Evolutionary conservation across 352 stramenopile species (phyloP), one percentile per base, ranked within the genome.

Genomic region (Globisporangium acanthophoron): DNA sequence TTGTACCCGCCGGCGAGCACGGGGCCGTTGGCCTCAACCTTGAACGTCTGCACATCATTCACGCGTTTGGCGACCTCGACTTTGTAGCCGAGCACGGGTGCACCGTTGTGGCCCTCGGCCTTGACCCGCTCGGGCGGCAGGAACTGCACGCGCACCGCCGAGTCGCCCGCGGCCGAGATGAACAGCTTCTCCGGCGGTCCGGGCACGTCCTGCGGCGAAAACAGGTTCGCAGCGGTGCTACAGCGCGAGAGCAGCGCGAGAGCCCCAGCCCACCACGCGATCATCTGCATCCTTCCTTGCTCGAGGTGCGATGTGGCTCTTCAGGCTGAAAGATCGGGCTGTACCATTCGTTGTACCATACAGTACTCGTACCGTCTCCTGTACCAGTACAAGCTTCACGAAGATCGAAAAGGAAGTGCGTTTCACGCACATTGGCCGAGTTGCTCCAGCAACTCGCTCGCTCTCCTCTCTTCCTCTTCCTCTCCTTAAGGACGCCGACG

Each of bases 51-150:
- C 52, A 90, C 84, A 13, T 85, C 73, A 48, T 88, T 62, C 39
- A 93, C 70, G 43, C 78, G 78, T n/a, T 62, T 67, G 5, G 84
- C 81, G 37, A 93, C 61, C 43, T 93, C 81, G 54, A 93, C 76
- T 47, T 84, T 87, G 67, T 93, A 93, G 0, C 81, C 81, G 12
- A 93, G 61, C 45, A 93, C 78, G 1, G 81, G 81, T 1, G 79
- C 78, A 20, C 80, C 79, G 56, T 88, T 87, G 60, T 80, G 75
- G 35, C 77, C 78, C 57, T 91, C 81, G 41, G 76, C 74, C 51
- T 85, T 92, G 52, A 70, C 70, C 15, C 73, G 61, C 47, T 74
- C 64, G 0, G 82, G 79, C 16, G 77, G 74, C 21, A 78, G 56
- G 51, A 90, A 82, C 69, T 90, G 78, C 40, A 90, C 71, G 40